Evolutionary conservation across 352 stramenopile species (phyloP).

Genomic region (Phytophthora agathidicida): DNA sequence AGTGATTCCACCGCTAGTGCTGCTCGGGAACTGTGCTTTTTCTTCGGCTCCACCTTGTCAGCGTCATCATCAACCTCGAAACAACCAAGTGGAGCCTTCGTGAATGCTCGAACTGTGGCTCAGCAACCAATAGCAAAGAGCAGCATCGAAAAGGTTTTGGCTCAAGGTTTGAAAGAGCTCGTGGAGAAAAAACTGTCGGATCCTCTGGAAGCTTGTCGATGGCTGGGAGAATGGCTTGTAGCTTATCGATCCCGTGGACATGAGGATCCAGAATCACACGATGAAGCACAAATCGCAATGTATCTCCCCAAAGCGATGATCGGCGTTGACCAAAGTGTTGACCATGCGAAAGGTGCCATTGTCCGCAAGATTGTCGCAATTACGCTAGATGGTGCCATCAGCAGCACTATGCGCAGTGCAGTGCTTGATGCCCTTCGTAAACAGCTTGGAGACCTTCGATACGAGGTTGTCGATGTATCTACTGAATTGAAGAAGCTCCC

Average conservation of each 20-base stretch:
- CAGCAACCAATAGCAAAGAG: conserved; percentile 15
- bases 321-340: background rate
- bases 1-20: conserved; percentile 68
- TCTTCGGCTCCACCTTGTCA: conserved; percentile 56
- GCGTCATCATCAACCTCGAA: conserved; percentile 10
- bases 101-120: conserved; percentile 12
- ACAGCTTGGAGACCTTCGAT: conserved; percentile 22
- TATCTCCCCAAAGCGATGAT: background rate
- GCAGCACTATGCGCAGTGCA: background rate
- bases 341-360: background rate
- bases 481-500: conserved; percentile 7
- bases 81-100: background rate
- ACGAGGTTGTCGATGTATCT: conserved; percentile 40
- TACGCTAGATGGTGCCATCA: conserved; percentile 14
- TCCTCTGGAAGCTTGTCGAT: conserved; percentile 51
- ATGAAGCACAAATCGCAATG: background rate
- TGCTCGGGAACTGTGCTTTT: conserved; percentile 74
- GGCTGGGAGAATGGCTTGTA: conserved; percentile 62
- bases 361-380: conserved; percentile 28
- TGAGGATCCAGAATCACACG: conserved; percentile 3
- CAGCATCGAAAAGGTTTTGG: conserved; percentile 43
- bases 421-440: conserved; percentile 13
- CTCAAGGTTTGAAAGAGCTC: conserved; percentile 46
- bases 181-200: conserved; percentile 25
- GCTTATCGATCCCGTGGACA: conserved; percentile 20